These are phyloP conservation scores for Gigaspora rosea DNA, from an alignment of 192 early-diverging fungal genomes.

Conservation along the genomic window DNA sequence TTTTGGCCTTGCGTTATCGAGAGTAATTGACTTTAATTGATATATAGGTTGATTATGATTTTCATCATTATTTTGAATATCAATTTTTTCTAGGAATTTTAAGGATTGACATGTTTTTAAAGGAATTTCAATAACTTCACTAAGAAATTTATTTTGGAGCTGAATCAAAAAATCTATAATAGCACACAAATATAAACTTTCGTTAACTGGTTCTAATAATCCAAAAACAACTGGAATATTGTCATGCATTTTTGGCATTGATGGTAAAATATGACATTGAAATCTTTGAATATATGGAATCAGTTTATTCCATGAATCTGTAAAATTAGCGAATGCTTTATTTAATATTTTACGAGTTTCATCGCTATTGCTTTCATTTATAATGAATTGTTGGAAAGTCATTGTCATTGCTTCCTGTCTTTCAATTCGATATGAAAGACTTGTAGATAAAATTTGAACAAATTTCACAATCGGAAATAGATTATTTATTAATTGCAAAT, in stretches of 20 bases:
- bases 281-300: not conserved
- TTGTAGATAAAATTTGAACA: conserved; percentile 17
- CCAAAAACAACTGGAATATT: conserved; percentile 7
- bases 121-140: conserved; percentile 21
- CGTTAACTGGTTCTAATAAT: conserved; percentile 22
- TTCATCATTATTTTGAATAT: not conserved
- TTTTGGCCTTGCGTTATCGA: conserved; percentile 1
- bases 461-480: conserved; percentile 29
- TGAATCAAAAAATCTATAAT: conserved; percentile 19
- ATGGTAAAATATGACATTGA: conserved; percentile 20
- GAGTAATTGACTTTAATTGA: not conserved
- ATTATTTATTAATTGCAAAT: not conserved
- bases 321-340: conserved; percentile 12
- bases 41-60: not conserved
- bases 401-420: conserved; percentile 18
- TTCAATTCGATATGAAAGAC: conserved; percentile 25
- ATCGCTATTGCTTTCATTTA: not conserved
- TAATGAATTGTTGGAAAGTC: conserved; percentile 31
- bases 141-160: conserved; percentile 32
- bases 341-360: not conserved
- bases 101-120: conserved; percentile 4
- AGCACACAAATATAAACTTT: conserved; percentile 15
- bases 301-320: conserved; percentile 27
- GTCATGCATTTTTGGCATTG: not conserved
- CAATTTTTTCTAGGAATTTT: conserved; percentile 13